These are phyloP conservation scores for Westerdykella sp. DNA, from an alignment of 2,329 filamentous ascomycete genomes.

Conservation along the genomic window DNA sequence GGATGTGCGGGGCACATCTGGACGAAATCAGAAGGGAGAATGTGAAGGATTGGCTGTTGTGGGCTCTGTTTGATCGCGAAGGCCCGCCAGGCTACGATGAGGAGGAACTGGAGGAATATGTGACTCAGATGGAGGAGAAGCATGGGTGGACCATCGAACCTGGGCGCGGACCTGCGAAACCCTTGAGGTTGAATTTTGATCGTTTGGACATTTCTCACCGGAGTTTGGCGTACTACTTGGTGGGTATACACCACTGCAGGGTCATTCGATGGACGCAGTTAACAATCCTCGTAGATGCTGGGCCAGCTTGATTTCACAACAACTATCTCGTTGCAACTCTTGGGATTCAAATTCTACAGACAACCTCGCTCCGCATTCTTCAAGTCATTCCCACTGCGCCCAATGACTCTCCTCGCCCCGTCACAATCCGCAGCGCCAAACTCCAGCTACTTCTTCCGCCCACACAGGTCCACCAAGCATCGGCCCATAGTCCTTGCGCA, in stretches of 20 bases:
- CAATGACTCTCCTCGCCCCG: conserved; percentile 43
- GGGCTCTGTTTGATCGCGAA: no score
- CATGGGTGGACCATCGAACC: conserved; percentile 45
- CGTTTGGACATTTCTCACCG: no score
- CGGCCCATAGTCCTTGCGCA: conserved; percentile 60
- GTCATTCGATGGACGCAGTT: no score
- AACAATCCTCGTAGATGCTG: no score
- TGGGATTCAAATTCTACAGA: conserved; percentile 49
- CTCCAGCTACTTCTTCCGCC: conserved; percentile 49
- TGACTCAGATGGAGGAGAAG: conserved; percentile 43
- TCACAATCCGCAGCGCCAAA: conserved; percentile 43
- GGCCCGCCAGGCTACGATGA: conserved; percentile 33
- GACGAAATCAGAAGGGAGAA: conserved; percentile 57
- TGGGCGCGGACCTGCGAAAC: conserved; percentile 50
- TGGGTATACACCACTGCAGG: no score
- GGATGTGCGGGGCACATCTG: conserved; percentile 55
- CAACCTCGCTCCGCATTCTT: conserved; percentile 37
- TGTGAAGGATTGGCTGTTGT: conserved; percentile 45
- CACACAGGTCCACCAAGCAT: conserved; percentile 50
- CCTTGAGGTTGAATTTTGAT: conserved; percentile 49
- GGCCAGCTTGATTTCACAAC: conserved; percentile 38
- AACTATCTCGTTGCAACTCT: conserved; percentile 35
- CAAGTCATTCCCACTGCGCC: conserved; percentile 51
- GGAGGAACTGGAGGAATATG: conserved; percentile 47
- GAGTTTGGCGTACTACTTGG: no score